Evolutionary conservation across 1,139 yeast species (phyloP).

Genomic region (Ogataea hybrid): DNA sequence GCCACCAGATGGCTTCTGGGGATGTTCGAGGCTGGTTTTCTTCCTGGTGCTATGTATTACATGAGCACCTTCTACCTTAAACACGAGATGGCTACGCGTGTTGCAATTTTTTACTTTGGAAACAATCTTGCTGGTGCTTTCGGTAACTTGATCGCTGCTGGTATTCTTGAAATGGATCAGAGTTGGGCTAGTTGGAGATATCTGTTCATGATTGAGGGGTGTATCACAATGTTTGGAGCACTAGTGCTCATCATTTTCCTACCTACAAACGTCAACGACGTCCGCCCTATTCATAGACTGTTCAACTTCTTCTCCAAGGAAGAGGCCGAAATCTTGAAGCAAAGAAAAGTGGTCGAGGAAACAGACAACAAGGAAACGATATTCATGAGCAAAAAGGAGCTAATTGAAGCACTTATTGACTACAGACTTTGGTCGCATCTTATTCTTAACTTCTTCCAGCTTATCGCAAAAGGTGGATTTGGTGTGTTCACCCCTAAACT

Average conservation of each 20-base stretch:
- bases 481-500: conserved; percentile 1
- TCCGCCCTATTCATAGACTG: conserved; percentile 14
- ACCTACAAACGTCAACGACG: conserved; percentile 41
- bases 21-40: conserved; percentile 56
- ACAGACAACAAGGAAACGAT: conserved; percentile 45
- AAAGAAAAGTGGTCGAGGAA: conserved; percentile 44
- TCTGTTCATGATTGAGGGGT: conserved; percentile 50
- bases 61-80: conserved; percentile 50
- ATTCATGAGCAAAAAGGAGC: conserved; percentile 26
- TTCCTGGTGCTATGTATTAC: conserved; percentile 48
- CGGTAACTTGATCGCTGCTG: conserved; percentile 45
- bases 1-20: conserved; percentile 50
- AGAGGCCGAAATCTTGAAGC: conserved; percentile 39
- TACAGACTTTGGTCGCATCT: conserved; percentile 1
- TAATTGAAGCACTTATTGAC: conserved; percentile 1
- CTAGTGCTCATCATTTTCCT: conserved; percentile 43
- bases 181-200: conserved; percentile 45
- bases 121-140: conserved; percentile 52
- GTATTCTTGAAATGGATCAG: conserved; percentile 33
- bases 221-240: conserved; percentile 33
- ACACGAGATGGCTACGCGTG: conserved; percentile 45
- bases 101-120: conserved; percentile 49
- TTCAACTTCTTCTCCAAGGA: conserved; percentile 43
- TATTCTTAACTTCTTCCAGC: conserved; percentile 1
- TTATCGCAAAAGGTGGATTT: conserved; percentile 1